Evolutionary conservation across 2,329 filamentous ascomycete species (phyloP).

Genomic region (Lasiodiplodia hormozganensis): DNA sequence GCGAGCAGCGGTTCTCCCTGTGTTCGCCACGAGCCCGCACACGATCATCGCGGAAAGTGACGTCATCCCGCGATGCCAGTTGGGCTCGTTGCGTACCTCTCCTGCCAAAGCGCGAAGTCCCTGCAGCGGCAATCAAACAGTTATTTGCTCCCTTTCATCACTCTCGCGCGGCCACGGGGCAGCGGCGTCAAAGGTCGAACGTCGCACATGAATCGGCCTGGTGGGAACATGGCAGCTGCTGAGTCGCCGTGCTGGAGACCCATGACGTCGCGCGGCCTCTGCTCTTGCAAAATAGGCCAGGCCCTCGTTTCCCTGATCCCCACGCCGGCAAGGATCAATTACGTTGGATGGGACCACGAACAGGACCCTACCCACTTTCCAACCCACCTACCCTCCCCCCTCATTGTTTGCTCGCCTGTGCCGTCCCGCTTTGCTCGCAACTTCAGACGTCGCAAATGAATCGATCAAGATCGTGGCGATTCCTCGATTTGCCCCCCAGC

Average conservation of each 20-base stretch:
- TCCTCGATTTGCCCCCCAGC: not conserved
- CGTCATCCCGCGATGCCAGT: constrained; percentile 8
- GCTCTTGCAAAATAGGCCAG: not conserved
- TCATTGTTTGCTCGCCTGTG: not conserved
- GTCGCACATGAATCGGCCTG: constrained; percentile 17
- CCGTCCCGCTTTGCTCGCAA: not conserved
- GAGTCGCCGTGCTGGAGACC: constrained; percentile 10
- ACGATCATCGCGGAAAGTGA: constrained; percentile 12
- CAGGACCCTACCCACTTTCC: constrained; percentile 2
- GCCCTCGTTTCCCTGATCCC: not conserved
- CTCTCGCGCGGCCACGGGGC: too few relatives aligned
- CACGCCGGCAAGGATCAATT: not conserved
- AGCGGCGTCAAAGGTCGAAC: not conserved
- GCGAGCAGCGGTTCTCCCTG: not conserved
- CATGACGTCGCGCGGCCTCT: constrained; percentile 23
- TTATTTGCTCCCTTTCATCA: too few relatives aligned
- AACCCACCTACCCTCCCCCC: not conserved
- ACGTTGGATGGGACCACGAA: not conserved
- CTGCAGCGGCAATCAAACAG: not conserved
- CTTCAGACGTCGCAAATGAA: constrained; percentile 20
- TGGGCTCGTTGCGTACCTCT: not conserved
- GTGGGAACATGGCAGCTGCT: constrained; percentile 18
- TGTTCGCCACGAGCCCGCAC: not conserved
- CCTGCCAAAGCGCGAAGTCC: not conserved
- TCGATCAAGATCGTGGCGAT: constrained; percentile 14